A percentile compares a stretch with the other conserved stretches of the same genome.
Conservation (phyloP, 1,284 basidiomycete genomes). For the Baeospora myosura region DNA sequence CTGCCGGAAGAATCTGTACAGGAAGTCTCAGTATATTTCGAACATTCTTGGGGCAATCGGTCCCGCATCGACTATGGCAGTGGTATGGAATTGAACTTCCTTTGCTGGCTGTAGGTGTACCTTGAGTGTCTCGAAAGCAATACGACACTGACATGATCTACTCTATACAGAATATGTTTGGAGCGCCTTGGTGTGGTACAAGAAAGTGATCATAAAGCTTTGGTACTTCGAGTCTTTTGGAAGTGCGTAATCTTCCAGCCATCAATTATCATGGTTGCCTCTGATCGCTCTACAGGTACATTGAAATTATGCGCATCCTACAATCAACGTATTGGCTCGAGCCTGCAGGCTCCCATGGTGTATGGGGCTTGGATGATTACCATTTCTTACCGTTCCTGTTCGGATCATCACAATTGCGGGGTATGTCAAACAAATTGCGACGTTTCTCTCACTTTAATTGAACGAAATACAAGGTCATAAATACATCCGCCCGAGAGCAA, state of each 20-base stretch:
- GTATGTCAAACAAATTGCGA: slow-evolving; percentile 30
- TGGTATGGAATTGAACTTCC: slow-evolving; percentile 97
- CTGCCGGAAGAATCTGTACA: slow-evolving; percentile 50
- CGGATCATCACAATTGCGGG: slow-evolving; percentile 78
- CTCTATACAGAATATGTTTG: slow-evolving; percentile 64
- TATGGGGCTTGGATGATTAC: slow-evolving; percentile 98
- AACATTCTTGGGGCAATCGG: slow-evolving; percentile 87
- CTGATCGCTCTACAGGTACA: slow-evolving; percentile 49
- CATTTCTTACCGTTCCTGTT: slow-evolving; percentile 94
- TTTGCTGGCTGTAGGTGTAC: slow-evolving; percentile 86
- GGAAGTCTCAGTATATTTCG: slow-evolving; percentile 79
- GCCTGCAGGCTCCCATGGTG: slow-evolving; percentile 95
- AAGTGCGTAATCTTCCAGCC: slow-evolving; percentile 34
- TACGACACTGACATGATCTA: not conserved
- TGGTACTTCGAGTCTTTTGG: slow-evolving; percentile 91
- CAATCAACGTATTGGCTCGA: slow-evolving; percentile 98
- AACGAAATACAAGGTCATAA: slow-evolving; percentile 62
- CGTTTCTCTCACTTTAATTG: not conserved
- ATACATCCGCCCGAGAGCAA: slow-evolving; percentile 85
- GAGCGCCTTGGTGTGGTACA: slow-evolving; percentile 66
- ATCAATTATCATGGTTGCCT: too few species aligned
- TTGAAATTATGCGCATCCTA: slow-evolving; percentile 82
- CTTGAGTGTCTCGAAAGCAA: not conserved
- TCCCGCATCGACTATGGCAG: slow-evolving; percentile 96
- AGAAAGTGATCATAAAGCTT: slow-evolving; percentile 62